Percentiles rank a stretch among this genome's conserved stretches.
Conservation (phyloP, 495 filamentous ascomycete species). For the Penicillium riverlandense region DNA sequence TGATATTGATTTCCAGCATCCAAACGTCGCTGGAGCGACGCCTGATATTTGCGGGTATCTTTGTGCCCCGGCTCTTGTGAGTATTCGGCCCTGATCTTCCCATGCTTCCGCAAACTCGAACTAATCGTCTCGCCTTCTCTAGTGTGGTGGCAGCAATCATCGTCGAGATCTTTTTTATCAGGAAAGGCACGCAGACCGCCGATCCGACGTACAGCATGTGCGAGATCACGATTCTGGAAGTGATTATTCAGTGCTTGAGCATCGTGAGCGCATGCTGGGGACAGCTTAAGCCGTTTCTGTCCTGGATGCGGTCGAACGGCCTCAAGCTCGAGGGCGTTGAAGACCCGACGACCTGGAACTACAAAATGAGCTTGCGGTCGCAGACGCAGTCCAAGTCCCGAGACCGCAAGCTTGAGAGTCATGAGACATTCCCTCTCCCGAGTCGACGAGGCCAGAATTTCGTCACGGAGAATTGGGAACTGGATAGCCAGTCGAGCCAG, state of each 20-base stretch:
- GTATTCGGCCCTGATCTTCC: not conserved
- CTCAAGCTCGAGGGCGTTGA: constrained; percentile 13
- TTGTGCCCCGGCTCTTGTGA: constrained; percentile 17
- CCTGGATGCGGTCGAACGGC: constrained; percentile 18
- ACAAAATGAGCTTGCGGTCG: constrained; percentile 6
- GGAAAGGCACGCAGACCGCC: not conserved
- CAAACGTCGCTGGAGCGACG: constrained; percentile 14
- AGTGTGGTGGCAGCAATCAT: constrained; percentile 16
- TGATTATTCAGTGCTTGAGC: constrained; percentile 13
- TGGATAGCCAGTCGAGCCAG: constrained; percentile 16
- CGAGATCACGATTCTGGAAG: constrained; percentile 10
- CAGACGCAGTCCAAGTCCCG: constrained; percentile 5
- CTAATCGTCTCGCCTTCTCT: not conserved
- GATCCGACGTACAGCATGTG: constrained; percentile 14
- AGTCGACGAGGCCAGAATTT: constrained; percentile 4
- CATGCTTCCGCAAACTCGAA: not conserved
- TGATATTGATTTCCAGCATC: constrained; percentile 15
- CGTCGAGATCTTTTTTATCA: constrained; percentile 8
- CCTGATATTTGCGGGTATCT: constrained; percentile 16
- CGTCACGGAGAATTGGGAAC: constrained; percentile 15
- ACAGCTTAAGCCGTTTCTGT: constrained; percentile 21
- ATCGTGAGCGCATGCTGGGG: constrained; percentile 22
- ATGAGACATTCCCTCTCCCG: no score
- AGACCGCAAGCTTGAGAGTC: not conserved
- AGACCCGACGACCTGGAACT: constrained; percentile 6